Evolutionary conservation across 495 filamentous ascomycete species (phyloP).

Genomic region (Talaromyces nanjingensis): DNA sequence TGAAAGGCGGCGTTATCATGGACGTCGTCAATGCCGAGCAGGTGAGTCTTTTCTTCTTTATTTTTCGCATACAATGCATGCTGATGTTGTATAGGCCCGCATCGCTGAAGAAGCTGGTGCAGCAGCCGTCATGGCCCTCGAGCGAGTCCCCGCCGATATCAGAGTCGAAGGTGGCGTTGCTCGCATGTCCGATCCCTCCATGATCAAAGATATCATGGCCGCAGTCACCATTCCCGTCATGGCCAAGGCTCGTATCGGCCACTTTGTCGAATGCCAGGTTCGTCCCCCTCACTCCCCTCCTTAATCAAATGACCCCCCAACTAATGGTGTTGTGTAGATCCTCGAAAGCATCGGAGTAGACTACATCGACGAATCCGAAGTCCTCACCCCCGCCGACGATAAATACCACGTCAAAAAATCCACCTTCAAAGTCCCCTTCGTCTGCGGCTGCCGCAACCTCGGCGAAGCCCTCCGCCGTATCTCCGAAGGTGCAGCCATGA

Average conservation of each 20-base stretch:
- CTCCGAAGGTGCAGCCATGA: constrained; percentile 94
- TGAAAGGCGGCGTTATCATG: constrained; percentile 99
- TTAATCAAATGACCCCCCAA: no score
- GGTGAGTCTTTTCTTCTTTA: constrained; percentile 33
- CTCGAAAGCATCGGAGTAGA: constrained; percentile 91
- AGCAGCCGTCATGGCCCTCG: constrained; percentile 94
- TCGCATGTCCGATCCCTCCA: constrained; percentile 90
- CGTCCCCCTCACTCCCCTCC: constrained; percentile 7
- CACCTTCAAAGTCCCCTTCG: constrained; percentile 79
- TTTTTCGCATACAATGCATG: background rate
- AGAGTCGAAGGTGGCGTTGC: constrained; percentile 86
- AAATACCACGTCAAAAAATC: constrained; percentile 87
- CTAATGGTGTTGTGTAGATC: constrained; percentile 47
- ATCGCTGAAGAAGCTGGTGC: constrained; percentile 98
- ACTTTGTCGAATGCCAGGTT: constrained; percentile 95
- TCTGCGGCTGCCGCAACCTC: constrained; percentile 93
- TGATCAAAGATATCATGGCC: constrained; percentile 95
- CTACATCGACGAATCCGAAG: constrained; percentile 97
- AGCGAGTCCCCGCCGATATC: constrained; percentile 97
- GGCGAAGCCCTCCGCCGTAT: constrained; percentile 91
- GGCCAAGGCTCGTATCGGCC: constrained; percentile 97
- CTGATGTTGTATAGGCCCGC: constrained; percentile 50
- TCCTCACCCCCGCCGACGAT: constrained; percentile 90
- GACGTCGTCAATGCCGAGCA: constrained; percentile 93
- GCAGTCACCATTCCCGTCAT: constrained; percentile 99